phyloP scores from a whole-genome alignment of 345 rosid species.

The Nasturtium officinale region DNA sequence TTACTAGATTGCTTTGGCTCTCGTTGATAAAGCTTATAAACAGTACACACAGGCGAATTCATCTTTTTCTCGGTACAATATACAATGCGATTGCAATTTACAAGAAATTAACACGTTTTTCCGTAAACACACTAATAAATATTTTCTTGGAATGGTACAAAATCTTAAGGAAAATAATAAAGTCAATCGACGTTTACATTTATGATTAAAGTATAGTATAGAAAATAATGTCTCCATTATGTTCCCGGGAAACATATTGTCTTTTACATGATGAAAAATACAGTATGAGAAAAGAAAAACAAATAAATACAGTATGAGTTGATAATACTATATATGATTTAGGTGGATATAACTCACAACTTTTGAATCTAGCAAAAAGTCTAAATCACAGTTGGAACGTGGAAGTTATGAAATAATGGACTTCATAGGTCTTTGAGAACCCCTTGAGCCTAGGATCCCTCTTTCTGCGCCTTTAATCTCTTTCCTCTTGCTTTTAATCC shows the following conservation, averaged over 20 bases:
- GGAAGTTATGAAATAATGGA: slow-evolving; percentile 25
- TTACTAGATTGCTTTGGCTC: slow-evolving; percentile 14
- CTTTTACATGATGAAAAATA: too few species aligned
- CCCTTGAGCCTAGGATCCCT: slow-evolving; percentile 40
- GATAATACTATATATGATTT: neutral
- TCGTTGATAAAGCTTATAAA: neutral
- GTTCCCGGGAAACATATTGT: neutral
- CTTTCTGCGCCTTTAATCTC: slow-evolving; percentile 42
- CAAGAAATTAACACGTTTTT: neutral
- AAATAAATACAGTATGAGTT: neutral
- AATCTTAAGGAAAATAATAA: too few species aligned
- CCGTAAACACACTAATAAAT: neutral
- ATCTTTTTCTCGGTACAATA: slow-evolving; percentile 20
- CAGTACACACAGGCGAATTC: neutral
- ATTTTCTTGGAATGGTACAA: too few species aligned
- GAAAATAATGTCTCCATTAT: too few species aligned
- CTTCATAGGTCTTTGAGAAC: slow-evolving; percentile 32
- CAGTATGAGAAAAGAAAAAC: too few species aligned
- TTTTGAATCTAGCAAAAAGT: slow-evolving; percentile 29
- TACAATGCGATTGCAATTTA: slow-evolving; percentile 18
- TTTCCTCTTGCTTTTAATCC: slow-evolving; percentile 20
- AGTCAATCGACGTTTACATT: too few species aligned
- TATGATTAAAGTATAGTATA: too few species aligned
- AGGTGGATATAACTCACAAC: neutral
- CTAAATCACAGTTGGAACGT: slow-evolving; percentile 33